These are phyloP conservation scores for Pulveroboletus frians DNA, from an alignment of 768 basidiomycete genomes.

Conservation along the genomic window DNA sequence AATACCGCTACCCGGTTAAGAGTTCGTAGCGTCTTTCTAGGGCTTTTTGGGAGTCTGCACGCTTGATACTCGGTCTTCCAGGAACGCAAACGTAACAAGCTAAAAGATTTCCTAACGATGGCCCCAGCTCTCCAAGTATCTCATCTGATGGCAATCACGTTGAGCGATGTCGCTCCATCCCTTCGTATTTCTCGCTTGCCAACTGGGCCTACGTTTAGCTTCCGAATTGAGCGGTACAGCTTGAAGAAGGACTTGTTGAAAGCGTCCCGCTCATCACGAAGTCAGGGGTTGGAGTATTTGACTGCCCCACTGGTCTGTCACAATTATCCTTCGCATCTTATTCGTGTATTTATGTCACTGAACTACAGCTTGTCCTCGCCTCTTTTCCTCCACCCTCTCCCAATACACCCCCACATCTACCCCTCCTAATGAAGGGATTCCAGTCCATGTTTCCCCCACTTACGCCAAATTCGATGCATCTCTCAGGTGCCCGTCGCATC, in stretches of 20 bases:
- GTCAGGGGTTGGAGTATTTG: slow-evolving; percentile 84
- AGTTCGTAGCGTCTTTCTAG: slow-evolving; percentile 39
- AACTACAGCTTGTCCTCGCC: slow-evolving; percentile 72
- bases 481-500: slow-evolving; percentile 88
- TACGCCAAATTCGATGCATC: slow-evolving; percentile 68
- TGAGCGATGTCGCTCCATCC: slow-evolving; percentile 81
- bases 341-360: neutral
- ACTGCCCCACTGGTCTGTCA: slow-evolving; percentile 80
- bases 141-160: slow-evolving; percentile 87
- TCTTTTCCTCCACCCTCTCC: slow-evolving; percentile 77
- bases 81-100: slow-evolving; percentile 87
- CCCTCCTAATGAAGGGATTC: slow-evolving; percentile 92
- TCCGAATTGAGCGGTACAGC: slow-evolving; percentile 89
- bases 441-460: slow-evolving; percentile 96
- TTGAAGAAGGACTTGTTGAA: slow-evolving; percentile 79
- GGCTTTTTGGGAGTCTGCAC: neutral
- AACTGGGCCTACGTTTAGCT: slow-evolving; percentile 88
- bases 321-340: neutral
- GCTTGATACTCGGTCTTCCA: slow-evolving; percentile 31
- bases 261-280: slow-evolving; percentile 59
- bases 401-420: slow-evolving; percentile 73
- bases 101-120: slow-evolving; percentile 92
- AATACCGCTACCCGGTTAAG: slow-evolving; percentile 91
- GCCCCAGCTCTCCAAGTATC: slow-evolving; percentile 88
- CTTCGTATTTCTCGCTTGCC: slow-evolving; percentile 84